Conservation (phyloP, 2,329 filamentous ascomycete species). For the Leptographium flavum region DNA sequence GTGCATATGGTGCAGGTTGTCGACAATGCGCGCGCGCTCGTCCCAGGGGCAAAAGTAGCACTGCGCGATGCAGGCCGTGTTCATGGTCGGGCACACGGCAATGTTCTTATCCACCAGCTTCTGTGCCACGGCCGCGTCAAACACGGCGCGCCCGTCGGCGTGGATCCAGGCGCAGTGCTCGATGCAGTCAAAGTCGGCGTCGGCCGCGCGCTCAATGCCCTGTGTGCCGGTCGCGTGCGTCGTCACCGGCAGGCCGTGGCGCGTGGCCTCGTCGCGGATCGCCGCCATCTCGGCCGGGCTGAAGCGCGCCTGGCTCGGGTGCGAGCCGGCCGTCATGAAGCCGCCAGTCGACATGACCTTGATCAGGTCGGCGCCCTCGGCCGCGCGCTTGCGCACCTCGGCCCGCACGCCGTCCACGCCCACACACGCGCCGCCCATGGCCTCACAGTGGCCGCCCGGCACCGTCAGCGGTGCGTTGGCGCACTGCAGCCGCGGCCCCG, state of each 20-base stretch:
- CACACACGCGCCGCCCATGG: conserved; percentile 6
- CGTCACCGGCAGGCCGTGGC: conserved; percentile 5
- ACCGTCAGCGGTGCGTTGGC: conserved; percentile 10
- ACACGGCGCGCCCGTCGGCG: conserved; percentile 2
- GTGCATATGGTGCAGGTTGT: conserved; percentile 6
- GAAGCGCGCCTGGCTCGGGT: conserved; percentile 7
- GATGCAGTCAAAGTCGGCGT: conserved; percentile 8
- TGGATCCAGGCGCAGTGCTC: conserved; percentile 10
- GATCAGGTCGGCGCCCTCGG: conserved; percentile 8
- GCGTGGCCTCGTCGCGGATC: conserved; percentile 7
- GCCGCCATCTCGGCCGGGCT: conserved; percentile 6
- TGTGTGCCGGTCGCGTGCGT: conserved; percentile 9
- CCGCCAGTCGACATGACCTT: conserved; percentile 10
- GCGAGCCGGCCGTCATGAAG: conserved; percentile 10
- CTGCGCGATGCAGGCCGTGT: conserved; percentile 8
- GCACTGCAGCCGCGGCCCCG: conserved; percentile 7
- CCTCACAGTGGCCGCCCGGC: conserved; percentile 6
- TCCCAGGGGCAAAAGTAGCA: conserved; percentile 10
- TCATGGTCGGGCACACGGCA: conserved; percentile 11
- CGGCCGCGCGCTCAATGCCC: conserved; percentile 8
- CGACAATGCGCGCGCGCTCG: conserved; percentile 4
- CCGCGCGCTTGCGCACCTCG: conserved; percentile 7
- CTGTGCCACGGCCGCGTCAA: conserved; percentile 5
- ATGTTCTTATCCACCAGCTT: conserved; percentile 6
- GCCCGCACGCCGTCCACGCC: conserved; percentile 7